Evolutionary conservation across 2,329 filamentous ascomycete species (phyloP), one percentile per base, ranked within the genome.

Genomic region (Dendrostoma leiphaemia): DNA sequence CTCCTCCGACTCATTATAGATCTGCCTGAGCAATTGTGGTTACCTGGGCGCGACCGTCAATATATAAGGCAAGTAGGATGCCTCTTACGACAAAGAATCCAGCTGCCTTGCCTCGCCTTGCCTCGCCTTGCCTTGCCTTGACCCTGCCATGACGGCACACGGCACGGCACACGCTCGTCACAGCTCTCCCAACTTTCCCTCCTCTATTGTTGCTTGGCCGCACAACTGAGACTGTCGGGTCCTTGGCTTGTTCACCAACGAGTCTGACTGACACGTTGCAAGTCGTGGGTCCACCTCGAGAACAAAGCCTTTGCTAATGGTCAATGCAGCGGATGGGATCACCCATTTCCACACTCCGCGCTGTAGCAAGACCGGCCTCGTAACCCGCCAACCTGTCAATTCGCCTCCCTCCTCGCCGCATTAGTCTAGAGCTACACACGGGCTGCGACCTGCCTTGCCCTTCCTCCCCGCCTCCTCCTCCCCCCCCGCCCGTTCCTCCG

Each of bases 381-480:
- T 51, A 26, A 19, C 24, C 17, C 35, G 35, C 35, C 47, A 23
- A 23, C 47, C 34, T 40, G 48, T 41, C 46, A 43, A 53, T 41
- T 53, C 43, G 48, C 46, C 46, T 29, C 21, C 21, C 37, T 24
- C 43, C 43, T 41, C 24, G 38, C 38, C 38, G 38, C 23, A 31
- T 31, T 47, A 26, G 46, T 53, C 35, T 34, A 29, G 21, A 48
- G 24, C n/a, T 41, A 45, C 41, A 40, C 54, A 53, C 54, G 48
- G 55, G 51, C 45, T 54, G 34, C 51, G 24, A 38, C 55, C 38
- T 52, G 38, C 51, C 24, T 38, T 19, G 24, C 7, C 15, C 8
- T 23, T 4, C 13, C 48, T 31, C 15, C 38, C 37, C 37, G 12
- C 26, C 49, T 26, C n/a, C n/a, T n/a, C n/a, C n/a, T n/a, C n/a